Percentiles rank a stretch among this genome's conserved stretches.
Evolutionary conservation across 139 green algal genomes (phyloP).

Genomic region (Trebouxia sp.): DNA sequence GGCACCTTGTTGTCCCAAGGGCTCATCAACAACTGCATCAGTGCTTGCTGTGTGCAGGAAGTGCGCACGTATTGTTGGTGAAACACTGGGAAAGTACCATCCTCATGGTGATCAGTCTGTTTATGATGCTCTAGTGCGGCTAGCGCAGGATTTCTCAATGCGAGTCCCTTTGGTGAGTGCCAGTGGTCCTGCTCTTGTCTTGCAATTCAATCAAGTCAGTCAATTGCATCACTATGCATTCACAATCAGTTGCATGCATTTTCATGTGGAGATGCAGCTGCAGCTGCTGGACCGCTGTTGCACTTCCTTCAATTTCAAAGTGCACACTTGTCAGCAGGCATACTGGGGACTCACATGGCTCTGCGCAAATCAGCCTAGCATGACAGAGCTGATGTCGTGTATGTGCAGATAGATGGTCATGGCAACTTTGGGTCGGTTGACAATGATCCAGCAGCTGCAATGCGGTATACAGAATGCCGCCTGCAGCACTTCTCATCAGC

Average conservation of each 20-base stretch:
- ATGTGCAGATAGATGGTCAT: conserved; percentile 78
- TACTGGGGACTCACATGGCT: too few species aligned
- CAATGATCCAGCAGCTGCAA: conserved; percentile 94
- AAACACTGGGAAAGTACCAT: conserved; percentile 99
- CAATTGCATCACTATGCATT: too few species aligned
- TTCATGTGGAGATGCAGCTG: too few species aligned
- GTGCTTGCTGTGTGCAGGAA: conserved; percentile 55
- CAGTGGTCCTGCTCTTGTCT: not conserved
- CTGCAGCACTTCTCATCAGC: conserved; percentile 62
- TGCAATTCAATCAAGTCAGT: too few species aligned
- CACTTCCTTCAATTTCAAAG: not conserved
- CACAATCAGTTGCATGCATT: too few species aligned
- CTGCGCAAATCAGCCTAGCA: too few species aligned
- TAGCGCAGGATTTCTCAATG: conserved; percentile 92
- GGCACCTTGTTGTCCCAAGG: not conserved
- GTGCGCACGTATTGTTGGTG: conserved; percentile 95
- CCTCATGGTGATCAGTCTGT: conserved; percentile 93
- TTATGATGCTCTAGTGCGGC: conserved; percentile 92
- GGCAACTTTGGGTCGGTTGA: conserved; percentile 98
- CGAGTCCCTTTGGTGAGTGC: conserved; percentile 73
- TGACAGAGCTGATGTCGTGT: too few species aligned
- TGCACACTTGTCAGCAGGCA: too few species aligned
- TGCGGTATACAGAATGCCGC: conserved; percentile 85
- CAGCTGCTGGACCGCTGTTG: not conserved
- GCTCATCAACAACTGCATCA: not conserved